Evolutionary conservation across 2,329 filamentous ascomycete species (phyloP).

Genomic region (Pseudonectria foliicola): DNA sequence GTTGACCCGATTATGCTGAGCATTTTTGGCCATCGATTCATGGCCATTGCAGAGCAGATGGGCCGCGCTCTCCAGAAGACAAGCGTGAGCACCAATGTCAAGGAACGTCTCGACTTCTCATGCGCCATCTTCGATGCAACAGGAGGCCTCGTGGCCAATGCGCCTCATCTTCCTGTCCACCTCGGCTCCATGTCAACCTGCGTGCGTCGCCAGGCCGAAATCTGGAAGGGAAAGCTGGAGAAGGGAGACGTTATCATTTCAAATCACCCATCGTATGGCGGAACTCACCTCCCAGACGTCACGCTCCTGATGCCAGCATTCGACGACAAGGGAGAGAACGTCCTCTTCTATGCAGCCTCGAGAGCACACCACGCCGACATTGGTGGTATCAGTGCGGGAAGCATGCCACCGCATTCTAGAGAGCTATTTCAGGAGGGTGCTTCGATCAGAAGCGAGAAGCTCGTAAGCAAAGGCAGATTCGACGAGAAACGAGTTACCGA

Average conservation of each 20-base stretch:
- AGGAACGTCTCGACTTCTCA: conserved; percentile 76
- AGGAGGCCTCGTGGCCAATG: conserved; percentile 70
- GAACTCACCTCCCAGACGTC: conserved; percentile 76
- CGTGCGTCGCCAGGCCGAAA: conserved; percentile 68
- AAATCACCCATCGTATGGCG: conserved; percentile 77
- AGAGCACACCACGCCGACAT: conserved; percentile 82
- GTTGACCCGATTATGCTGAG: conserved; percentile 76
- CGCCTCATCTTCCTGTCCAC: conserved; percentile 74
- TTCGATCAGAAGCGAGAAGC: conserved; percentile 57
- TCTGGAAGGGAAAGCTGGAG: conserved; percentile 71
- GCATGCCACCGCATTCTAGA: conserved; percentile 69
- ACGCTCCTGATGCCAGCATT: conserved; percentile 77
- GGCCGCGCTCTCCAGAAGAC: conserved; percentile 73
- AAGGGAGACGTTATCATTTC: conserved; percentile 76
- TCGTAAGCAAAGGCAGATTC: conserved; percentile 70
- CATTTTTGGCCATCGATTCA: conserved; percentile 77
- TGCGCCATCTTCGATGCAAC: conserved; percentile 72
- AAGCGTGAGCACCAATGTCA: conserved; percentile 73
- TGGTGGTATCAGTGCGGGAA: conserved; percentile 71
- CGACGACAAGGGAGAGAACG: conserved; percentile 54
- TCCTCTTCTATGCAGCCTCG: conserved; percentile 76
- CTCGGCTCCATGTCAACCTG: conserved; percentile 79
- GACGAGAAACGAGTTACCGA: conserved; percentile 71
- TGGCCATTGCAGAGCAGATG: conserved; percentile 84
- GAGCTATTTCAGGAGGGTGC: conserved; percentile 58